Base-by-base conservation (phyloP, 768 basidiomycete species). In the Lepiota venenata region DNA sequence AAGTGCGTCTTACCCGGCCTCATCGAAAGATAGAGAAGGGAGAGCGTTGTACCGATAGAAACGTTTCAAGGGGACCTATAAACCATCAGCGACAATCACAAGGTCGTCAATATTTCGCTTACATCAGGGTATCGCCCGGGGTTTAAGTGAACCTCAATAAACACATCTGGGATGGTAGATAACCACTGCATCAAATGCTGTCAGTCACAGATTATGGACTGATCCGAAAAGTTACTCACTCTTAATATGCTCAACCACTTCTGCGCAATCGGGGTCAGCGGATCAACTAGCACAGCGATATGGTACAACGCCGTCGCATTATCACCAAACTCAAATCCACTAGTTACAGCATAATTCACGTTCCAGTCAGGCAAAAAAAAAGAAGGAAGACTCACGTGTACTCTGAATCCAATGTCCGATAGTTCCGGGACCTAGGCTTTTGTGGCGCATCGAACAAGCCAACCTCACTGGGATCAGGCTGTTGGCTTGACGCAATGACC, bases 31-130 rank as follows among this genome's bases (percentile, higher is more conserved):
- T 12, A 88, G 71, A 3, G 70, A 65, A 2, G 84, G 76, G 2
- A 73, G 64, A 4, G 93, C 70, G 49, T 83, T 85, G 64, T 87
- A 92, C 6, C 90, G 87, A 66, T 97, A 98, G 74, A 98, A 98
- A 15, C 87, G 81, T 67, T 97, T 98, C 40, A 98, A 71, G 0
- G 94, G 93, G 22, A 97, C 74, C 90, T 97, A 57, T 1, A 22
- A 41, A 16, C 11, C 11, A 44, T 53, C 48, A 52, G 32, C 32
- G 32, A 32, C 32, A 55, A 42, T 20, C 25, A 32, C n/a, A 5
- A 16, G 16, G 21, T n/a, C 38, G 47, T 1, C 41, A 12, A 15
- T 12, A n/a, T 12, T 14, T 15, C 18, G 61, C 77, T 25, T 55
- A 93, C 93, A 71, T 98, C 93, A 1, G 68, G 65, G 56, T 87